Conservation (phyloP, 78 protist species). For the Monosiga brevicollis region DNA sequence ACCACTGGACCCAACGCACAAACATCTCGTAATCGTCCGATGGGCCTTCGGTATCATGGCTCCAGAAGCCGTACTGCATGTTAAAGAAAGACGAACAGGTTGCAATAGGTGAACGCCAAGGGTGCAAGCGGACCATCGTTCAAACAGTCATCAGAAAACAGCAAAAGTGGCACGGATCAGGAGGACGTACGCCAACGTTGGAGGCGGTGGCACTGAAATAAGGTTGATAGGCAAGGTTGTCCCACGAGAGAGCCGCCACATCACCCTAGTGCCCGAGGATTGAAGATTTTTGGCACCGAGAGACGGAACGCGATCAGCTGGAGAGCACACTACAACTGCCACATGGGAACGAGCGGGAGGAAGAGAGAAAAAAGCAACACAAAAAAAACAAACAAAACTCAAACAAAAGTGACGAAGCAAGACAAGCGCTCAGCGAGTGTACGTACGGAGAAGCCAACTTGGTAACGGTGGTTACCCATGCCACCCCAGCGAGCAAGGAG, state of each 20-base stretch:
- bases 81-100: too few relatives aligned
- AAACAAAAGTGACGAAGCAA: too few relatives aligned
- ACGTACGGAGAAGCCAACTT: background rate
- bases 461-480: slow-evolving; percentile 44
- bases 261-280: too few relatives aligned
- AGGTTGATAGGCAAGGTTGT: slow-evolving; percentile 32
- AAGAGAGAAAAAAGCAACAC: too few relatives aligned
- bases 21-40: slow-evolving; percentile 31
- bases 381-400: too few relatives aligned
- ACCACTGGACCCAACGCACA: slow-evolving; percentile 53
- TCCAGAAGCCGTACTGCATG: slow-evolving; percentile 38
- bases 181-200: slow-evolving; percentile 47
- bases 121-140: too few relatives aligned
- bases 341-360: too few relatives aligned
- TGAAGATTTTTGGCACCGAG: slow-evolving; percentile 23
- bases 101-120: too few relatives aligned
- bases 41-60: slow-evolving; percentile 44
- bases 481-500: slow-evolving; percentile 36
- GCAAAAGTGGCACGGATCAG: too few relatives aligned
- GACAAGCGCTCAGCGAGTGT: too few relatives aligned
- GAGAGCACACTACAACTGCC: background rate
- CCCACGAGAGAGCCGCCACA: slow-evolving; percentile 35
- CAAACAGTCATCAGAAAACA: too few relatives aligned
- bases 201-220: slow-evolving; percentile 37
- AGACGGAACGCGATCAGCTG: background rate